A percentile compares a stretch with the other conserved stretches of the same genome.
Evolutionary conservation across 805 yeast species (phyloP).

Genomic region (Candida ulmi): DNA sequence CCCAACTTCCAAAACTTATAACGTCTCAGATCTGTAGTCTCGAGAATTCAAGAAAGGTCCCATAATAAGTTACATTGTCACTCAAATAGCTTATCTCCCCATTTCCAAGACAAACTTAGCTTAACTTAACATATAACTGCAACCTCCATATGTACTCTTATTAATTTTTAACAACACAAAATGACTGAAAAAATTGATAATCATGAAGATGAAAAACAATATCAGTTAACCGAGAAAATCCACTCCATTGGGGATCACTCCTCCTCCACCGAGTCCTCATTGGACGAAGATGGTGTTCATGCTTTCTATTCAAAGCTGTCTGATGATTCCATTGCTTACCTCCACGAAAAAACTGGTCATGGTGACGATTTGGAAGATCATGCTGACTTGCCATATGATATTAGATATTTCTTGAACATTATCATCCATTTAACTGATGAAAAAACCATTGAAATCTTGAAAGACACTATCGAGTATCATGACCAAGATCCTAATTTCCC

Average conservation of each 20-base stretch:
- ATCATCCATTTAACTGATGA: conserved; percentile 23
- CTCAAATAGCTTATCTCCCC: too few relatives aligned
- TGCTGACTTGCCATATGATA: background rate
- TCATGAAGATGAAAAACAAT: background rate
- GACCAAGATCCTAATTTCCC: conserved; percentile 42
- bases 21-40: too few relatives aligned
- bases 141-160: too few relatives aligned
- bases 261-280: background rate
- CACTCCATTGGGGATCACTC: background rate
- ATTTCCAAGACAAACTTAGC: too few relatives aligned
- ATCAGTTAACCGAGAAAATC: background rate
- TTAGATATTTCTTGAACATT: conserved; percentile 3
- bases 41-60: too few relatives aligned
- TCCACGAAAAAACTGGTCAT: conserved; percentile 4
- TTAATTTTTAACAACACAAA: background rate
- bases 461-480: conserved; percentile 34
- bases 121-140: too few relatives aligned
- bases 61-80: too few relatives aligned
- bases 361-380: conserved; percentile 1
- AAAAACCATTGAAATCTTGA: conserved; percentile 32
- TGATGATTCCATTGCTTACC: background rate
- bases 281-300: conserved; percentile 2
- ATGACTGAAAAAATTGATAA: background rate
- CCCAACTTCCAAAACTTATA: too few relatives aligned
- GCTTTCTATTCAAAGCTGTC: background rate